These are phyloP conservation scores for Phylloporus sp. DNA, from an alignment of 768 basidiomycete species.

Conservation along the genomic window DNA sequence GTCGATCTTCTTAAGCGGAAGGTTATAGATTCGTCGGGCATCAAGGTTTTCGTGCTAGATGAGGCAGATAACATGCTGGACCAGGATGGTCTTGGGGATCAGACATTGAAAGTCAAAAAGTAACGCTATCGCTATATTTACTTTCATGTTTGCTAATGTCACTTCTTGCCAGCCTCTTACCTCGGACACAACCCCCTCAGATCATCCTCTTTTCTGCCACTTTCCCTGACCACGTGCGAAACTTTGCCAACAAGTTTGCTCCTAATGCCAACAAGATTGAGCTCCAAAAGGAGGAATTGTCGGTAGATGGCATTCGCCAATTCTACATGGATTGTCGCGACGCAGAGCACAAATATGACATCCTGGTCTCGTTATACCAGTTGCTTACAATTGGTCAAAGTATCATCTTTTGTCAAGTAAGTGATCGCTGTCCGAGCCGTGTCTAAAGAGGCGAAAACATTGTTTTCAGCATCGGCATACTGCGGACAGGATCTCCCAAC, in stretches of 20 bases:
- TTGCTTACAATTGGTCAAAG: slow-evolving; percentile 95
- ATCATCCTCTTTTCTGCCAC: slow-evolving; percentile 98
- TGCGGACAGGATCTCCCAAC: slow-evolving; percentile 85
- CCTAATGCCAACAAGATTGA: slow-evolving; percentile 96
- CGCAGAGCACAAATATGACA: slow-evolving; percentile 93
- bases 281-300: slow-evolving; percentile 89
- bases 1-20: slow-evolving; percentile 75
- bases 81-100: slow-evolving; percentile 89
- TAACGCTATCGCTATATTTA: slow-evolving; percentile 34
- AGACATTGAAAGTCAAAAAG: slow-evolving; percentile 93
- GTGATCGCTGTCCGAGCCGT: slow-evolving; percentile 19
- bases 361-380: slow-evolving; percentile 84
- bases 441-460: neutral
- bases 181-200: slow-evolving; percentile 57
- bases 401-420: slow-evolving; percentile 95
- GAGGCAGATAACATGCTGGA: slow-evolving; percentile 99
- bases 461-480: slow-evolving; percentile 73
- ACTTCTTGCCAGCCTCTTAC: slow-evolving; percentile 47
- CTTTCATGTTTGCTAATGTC: slow-evolving; percentile 12
- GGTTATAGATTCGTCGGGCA: slow-evolving; percentile 72
- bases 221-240: slow-evolving; percentile 89
- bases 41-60: slow-evolving; percentile 94
- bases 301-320: slow-evolving; percentile 91
- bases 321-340: slow-evolving; percentile 96
- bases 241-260: slow-evolving; percentile 91